These are phyloP conservation scores for Seiridium cupressi DNA, from an alignment of 2,329 filamentous ascomycete genomes.

Conservation along the genomic window DNA sequence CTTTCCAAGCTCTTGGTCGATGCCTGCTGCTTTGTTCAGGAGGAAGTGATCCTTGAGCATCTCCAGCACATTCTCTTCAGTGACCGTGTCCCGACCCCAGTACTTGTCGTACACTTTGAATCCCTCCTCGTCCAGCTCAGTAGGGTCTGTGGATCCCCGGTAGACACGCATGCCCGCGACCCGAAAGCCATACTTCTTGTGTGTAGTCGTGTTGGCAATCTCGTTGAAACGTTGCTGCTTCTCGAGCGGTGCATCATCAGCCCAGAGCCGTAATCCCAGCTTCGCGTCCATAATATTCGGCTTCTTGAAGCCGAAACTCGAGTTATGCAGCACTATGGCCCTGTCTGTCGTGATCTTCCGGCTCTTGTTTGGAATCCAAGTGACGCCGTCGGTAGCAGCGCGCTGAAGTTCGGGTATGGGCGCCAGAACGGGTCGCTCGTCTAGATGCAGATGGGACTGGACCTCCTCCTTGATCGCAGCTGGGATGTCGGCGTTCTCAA, in stretches of 20 bases:
- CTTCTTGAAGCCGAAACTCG: conserved; percentile 73
- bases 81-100: conserved; percentile 54
- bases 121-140: conserved; percentile 50
- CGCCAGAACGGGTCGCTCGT: conserved; percentile 11
- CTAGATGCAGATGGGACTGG: conserved; percentile 33
- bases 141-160: conserved; percentile 51
- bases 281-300: conserved; percentile 95
- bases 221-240: conserved; percentile 61
- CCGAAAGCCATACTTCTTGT: conserved; percentile 58
- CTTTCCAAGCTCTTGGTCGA: conserved; percentile 56
- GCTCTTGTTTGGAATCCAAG: conserved; percentile 49
- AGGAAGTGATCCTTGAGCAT: conserved; percentile 53
- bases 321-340: conserved; percentile 83
- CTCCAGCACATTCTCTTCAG: conserved; percentile 51
- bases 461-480: conserved; percentile 40
- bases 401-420: conserved; percentile 16
- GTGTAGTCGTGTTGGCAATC: conserved; percentile 58
- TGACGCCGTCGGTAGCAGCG: conserved; percentile 23
- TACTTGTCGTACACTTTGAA: conserved; percentile 64
- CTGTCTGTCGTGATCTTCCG: conserved; percentile 71
- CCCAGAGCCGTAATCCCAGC: conserved; percentile 83
- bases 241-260: conserved; percentile 62
- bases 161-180: conserved; percentile 66
- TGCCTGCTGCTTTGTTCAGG: conserved; percentile 56
- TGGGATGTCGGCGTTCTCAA: conserved; percentile 32